Conservation (phyloP, 2,329 filamentous ascomycete genomes). For the Penicillium sp. region DNA sequence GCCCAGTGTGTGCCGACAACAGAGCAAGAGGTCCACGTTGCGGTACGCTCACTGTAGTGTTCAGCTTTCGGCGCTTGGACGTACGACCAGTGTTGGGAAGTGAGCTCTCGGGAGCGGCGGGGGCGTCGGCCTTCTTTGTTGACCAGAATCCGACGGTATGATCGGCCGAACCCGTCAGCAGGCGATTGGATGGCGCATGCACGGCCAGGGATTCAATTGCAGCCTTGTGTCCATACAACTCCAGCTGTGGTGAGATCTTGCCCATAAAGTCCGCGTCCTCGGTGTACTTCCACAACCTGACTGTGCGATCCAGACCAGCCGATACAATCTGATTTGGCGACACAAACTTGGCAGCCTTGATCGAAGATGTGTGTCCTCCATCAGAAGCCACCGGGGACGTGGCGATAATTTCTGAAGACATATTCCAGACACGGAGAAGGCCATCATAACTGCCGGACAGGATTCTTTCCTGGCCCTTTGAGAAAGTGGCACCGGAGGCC, state of each 20-base stretch:
- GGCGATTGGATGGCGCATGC: conserved; percentile 64
- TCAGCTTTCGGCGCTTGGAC: conserved; percentile 72
- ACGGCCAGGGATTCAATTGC: conserved; percentile 69
- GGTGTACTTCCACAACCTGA: conserved; percentile 84
- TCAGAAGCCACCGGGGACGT: conserved; percentile 61
- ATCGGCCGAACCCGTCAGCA: conserved; percentile 82
- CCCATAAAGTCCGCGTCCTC: conserved; percentile 58
- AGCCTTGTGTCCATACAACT: conserved; percentile 76
- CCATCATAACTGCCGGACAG: conserved; percentile 95
- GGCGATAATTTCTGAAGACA: conserved; percentile 75
- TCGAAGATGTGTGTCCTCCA: conserved; percentile 68
- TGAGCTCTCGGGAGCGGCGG: conserved; percentile 63
- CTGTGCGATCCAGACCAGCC: conserved; percentile 73
- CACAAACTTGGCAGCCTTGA: conserved; percentile 80
- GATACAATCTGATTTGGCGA: conserved; percentile 73
- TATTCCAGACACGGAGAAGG: conserved; percentile 80
- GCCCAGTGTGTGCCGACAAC: conserved; percentile 63
- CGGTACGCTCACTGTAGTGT: conserved; percentile 51
- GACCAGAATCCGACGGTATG: conserved; percentile 85
- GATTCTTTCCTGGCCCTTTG: conserved; percentile 61
- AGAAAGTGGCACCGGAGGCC: conserved; percentile 43
- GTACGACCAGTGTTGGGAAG: conserved; percentile 59
- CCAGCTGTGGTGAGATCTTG: conserved; percentile 64
- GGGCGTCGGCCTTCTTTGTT: conserved; percentile 67
- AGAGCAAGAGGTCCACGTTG: conserved; percentile 75